Evolutionary conservation across 129 eudicot species (phyloP).

Genomic region (Flaveria brownii): DNA sequence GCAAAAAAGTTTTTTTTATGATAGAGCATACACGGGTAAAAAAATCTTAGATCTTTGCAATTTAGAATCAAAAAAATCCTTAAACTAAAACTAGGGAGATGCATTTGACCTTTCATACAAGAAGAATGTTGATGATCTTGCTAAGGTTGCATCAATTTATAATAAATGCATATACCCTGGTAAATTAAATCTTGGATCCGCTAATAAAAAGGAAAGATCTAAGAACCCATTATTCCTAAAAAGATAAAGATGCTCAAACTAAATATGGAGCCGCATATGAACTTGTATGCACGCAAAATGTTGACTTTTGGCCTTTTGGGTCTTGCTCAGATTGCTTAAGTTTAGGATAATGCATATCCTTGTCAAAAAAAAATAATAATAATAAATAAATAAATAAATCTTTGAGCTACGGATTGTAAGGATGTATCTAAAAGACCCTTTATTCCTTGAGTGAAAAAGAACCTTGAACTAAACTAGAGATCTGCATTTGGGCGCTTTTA

Average conservation of each 20-base stretch:
- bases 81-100: constrained; percentile 3
- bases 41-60: not conserved
- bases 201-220: not conserved
- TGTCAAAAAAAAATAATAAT: not conserved
- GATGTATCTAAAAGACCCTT: not conserved
- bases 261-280: not conserved
- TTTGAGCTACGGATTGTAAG: not conserved
- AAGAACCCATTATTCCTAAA: not conserved
- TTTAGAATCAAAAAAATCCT: not conserved
- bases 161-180: not conserved
- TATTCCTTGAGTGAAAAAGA: not conserved
- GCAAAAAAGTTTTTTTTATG: not conserved
- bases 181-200: not conserved
- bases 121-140: not conserved
- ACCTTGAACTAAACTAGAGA: not conserved
- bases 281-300: too few relatives aligned
- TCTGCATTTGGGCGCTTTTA: constrained; percentile 16
- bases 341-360: not conserved
- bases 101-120: not conserved
- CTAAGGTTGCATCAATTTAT: not conserved
- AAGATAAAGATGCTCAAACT: not conserved
- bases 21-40: not conserved
- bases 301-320: constrained; percentile 8
- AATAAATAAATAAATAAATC: not conserved
- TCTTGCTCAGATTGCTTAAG: not conserved